Conservation (phyloP, 176 grass and related monocot genomes). For the Aegilops sharonensis region DNA sequence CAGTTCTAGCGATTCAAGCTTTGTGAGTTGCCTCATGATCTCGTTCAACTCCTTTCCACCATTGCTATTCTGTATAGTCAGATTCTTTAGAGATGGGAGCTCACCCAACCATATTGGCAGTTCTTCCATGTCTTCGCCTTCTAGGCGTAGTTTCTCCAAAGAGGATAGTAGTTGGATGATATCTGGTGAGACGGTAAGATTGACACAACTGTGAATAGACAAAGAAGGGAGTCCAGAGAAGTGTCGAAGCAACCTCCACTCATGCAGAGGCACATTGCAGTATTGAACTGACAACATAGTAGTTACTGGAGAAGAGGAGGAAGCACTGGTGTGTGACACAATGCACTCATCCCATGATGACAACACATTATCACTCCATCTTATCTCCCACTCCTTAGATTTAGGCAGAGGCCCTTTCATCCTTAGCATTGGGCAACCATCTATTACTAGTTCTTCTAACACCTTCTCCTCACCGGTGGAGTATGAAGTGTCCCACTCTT, state of each 20-base stretch:
- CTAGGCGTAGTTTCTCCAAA: not conserved
- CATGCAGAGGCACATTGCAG: not conserved
- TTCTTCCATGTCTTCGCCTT: not conserved
- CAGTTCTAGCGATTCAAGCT: not conserved
- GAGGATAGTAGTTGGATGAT: not conserved
- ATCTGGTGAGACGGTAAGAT: not conserved
- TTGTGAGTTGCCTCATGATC: not conserved
- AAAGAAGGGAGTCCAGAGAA: not conserved
- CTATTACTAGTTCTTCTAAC: too few species aligned
- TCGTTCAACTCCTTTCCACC: not conserved
- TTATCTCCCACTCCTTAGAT: not conserved
- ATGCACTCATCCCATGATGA: not conserved
- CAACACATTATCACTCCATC: not conserved
- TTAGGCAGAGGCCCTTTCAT: not conserved
- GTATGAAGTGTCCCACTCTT: not conserved
- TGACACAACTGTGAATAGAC: not conserved
- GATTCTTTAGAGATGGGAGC: too few species aligned
- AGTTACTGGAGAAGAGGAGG: not conserved
- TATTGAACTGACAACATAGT: not conserved
- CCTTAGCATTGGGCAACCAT: not conserved
- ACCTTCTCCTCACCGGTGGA: not conserved
- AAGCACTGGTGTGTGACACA: not conserved
- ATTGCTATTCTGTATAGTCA: rapidly evolving
- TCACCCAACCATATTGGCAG: too few species aligned
- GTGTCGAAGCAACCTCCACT: conserved; percentile 12